A percentile compares a stretch with the other conserved stretches of the same genome.
Evolutionary conservation across 805 yeast species (phyloP).

Genomic region (Saccharomycopsis babjevae): DNA sequence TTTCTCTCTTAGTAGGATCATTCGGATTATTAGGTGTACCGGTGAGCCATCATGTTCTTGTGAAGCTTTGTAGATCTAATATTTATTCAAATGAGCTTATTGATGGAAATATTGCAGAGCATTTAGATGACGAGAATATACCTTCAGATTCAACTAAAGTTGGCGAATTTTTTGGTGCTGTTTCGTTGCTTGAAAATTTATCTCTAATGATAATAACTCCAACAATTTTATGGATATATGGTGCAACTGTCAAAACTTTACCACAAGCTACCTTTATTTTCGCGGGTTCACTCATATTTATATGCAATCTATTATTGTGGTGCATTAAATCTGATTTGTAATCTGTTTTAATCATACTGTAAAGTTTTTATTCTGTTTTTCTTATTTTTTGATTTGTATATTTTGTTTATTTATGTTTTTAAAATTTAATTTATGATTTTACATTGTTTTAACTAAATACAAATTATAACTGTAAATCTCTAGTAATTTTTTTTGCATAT

Average conservation of each 20-base stretch:
- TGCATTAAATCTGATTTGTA: not conserved
- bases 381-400: no score
- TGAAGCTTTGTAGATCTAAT: conserved; percentile 5
- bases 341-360: not conserved
- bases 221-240: not conserved
- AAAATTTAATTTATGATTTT: no score
- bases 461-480: no score
- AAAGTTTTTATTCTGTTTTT: no score
- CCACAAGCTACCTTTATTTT: not conserved
- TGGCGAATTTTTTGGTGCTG: conserved; percentile 68
- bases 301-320: not conserved
- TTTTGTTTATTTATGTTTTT: no score
- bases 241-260: not conserved
- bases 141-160: conserved; percentile 1
- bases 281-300: not conserved
- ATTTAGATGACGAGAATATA: conserved; percentile 20
- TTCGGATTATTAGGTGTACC: not conserved
- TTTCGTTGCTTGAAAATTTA: conserved; percentile 47
- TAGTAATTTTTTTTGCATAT: not conserved
- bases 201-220: conserved; percentile 28
- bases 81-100: conserved; percentile 13
- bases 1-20: conserved; percentile 1
- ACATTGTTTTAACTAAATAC: no score
- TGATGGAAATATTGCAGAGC: conserved; percentile 21
- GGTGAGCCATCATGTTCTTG: not conserved